Evolutionary conservation across 2,329 filamentous ascomycete genomes (phyloP).

Genomic region (Ampelomyces quisqualis): DNA sequence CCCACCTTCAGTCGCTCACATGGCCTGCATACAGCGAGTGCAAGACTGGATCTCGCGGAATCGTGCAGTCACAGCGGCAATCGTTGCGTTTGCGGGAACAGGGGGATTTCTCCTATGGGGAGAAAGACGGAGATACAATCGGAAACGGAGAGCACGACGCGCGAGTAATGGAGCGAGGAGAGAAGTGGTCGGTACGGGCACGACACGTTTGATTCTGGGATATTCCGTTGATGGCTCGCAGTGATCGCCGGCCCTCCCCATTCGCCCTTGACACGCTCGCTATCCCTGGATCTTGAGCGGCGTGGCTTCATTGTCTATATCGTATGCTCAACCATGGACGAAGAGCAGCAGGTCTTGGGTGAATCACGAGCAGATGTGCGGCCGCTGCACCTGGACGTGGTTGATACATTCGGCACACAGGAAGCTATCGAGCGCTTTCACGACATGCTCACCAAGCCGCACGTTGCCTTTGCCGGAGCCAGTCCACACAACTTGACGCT

Average conservation of each 20-base stretch:
- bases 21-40: conserved; percentile 56
- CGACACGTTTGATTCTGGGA: background rate
- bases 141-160: conserved; percentile 72
- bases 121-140: conserved; percentile 59
- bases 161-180: conserved; percentile 80
- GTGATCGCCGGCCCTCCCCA: conserved; percentile 87
- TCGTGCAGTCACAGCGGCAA: conserved; percentile 69
- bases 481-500: conserved; percentile 74
- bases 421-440: conserved; percentile 71
- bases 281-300: conserved; percentile 83
- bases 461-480: conserved; percentile 73
- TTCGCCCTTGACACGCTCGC: conserved; percentile 77
- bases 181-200: conserved; percentile 66
- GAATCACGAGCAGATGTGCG: conserved; percentile 80
- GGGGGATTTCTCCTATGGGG: conserved; percentile 59
- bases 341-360: conserved; percentile 75
- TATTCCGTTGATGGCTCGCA: conserved; percentile 40
- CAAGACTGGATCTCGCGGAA: conserved; percentile 73
- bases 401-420: conserved; percentile 69
- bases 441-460: conserved; percentile 69
- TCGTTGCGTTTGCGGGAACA: conserved; percentile 70
- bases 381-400: conserved; percentile 78
- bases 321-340: conserved; percentile 80
- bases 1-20: conserved; percentile 44
- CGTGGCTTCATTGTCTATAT: conserved; percentile 93